Percentiles rank a stretch among this genome's conserved stretches.
Evolutionary conservation across 1,284 basidiomycete species (phyloP).

Genomic region (Trametes sp.): DNA sequence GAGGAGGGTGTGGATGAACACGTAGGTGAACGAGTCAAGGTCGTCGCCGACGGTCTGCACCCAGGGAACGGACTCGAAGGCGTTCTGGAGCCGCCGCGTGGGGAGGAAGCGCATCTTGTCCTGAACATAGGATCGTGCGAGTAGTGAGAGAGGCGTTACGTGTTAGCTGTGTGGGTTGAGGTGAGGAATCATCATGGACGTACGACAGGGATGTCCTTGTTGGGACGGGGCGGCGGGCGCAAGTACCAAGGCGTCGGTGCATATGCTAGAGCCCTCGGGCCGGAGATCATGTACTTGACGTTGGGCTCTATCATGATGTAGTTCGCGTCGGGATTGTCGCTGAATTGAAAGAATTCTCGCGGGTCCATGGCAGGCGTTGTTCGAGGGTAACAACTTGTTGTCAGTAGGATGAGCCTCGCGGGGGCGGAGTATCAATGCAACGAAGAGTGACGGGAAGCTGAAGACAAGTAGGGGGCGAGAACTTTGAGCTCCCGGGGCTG

Average conservation of each 20-base stretch:
- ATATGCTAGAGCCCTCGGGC: neutral
- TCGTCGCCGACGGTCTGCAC: conserved; percentile 19
- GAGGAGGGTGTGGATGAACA: conserved; percentile 17
- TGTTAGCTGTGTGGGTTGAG: neutral
- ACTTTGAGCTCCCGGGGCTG: neutral
- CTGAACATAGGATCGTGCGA: neutral
- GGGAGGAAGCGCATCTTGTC: conserved; percentile 23
- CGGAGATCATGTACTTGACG: conserved; percentile 18
- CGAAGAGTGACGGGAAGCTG: neutral
- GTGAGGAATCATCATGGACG: neutral
- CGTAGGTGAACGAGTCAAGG: conserved; percentile 24
- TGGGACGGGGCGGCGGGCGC: conserved; percentile 9
- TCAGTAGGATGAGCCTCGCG: too few species aligned
- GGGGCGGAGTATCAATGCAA: neutral
- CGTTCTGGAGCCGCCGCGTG: conserved; percentile 12
- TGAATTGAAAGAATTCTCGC: conserved; percentile 5
- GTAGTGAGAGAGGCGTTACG: too few species aligned
- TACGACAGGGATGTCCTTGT: conserved; percentile 9
- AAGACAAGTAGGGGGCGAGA: neutral
- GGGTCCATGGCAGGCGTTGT: neutral
- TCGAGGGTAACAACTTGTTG: too few species aligned
- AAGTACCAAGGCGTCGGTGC: conserved; percentile 17
- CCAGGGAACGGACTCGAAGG: neutral
- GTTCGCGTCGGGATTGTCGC: conserved; percentile 15
- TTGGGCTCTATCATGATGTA: conserved; percentile 26